These are phyloP conservation scores for Orbilia quercus DNA, from an alignment of 2,329 filamentous ascomycete species.

Conservation along the genomic window DNA sequence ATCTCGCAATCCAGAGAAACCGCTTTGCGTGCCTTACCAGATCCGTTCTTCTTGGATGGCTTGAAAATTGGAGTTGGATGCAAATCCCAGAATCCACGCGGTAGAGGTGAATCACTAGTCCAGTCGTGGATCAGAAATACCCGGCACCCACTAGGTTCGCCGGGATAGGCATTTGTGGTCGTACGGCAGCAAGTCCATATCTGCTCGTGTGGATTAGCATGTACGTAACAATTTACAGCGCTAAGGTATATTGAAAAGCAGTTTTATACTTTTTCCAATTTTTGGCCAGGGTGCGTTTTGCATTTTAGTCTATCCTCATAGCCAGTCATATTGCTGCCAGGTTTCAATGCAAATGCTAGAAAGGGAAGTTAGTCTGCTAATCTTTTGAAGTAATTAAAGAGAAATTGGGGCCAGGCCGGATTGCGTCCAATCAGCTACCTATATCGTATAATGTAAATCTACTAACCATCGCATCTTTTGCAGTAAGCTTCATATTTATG, in stretches of 20 bases:
- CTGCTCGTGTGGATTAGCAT: background rate
- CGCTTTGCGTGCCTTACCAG: slow-evolving; percentile 18
- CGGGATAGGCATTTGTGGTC: slow-evolving; percentile 29
- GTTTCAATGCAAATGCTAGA: slow-evolving; percentile 48
- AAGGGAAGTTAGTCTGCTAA: background rate
- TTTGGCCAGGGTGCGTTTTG: slow-evolving; percentile 34
- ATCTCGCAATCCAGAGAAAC: slow-evolving; percentile 71
- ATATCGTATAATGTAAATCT: background rate
- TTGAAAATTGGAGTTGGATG: slow-evolving; percentile 37
- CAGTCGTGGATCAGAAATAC: slow-evolving; percentile 39
- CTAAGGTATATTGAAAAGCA: background rate
- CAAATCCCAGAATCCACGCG: slow-evolving; percentile 45
- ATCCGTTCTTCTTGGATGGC: background rate
- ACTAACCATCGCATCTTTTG: slow-evolving; percentile 42
- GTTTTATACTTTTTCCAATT: slow-evolving; percentile 23
- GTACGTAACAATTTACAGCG: background rate
- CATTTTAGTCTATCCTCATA: slow-evolving; percentile 31
- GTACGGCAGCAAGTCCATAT: slow-evolving; percentile 41
- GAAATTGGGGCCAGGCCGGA: no score
- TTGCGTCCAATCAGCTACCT: background rate
- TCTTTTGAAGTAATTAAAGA: no score
- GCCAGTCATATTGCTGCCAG: slow-evolving; percentile 3
- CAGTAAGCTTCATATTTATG: slow-evolving; percentile 44
- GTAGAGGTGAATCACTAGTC: slow-evolving; percentile 35
- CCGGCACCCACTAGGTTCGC: slow-evolving; percentile 37